These are phyloP conservation scores for Butyriboletus loyo DNA, from an alignment of 768 basidiomycete species.

Conservation along the genomic window DNA sequence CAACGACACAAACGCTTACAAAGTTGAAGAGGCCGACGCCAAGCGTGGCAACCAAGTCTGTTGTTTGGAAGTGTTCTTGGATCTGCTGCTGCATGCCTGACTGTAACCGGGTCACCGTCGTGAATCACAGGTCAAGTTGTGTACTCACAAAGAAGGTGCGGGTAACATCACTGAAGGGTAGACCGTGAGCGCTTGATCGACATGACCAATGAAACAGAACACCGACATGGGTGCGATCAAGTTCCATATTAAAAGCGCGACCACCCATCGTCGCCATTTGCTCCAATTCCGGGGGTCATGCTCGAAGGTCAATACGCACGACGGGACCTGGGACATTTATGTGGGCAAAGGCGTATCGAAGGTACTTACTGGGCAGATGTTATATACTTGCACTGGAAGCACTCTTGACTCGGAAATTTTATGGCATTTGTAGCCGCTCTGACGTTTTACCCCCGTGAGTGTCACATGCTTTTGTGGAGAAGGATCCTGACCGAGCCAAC, in stretches of 20 bases:
- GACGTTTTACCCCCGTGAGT: too few relatives aligned
- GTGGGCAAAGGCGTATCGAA: constrained; percentile 3
- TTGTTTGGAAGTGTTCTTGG: constrained; percentile 20
- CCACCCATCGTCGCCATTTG: constrained; percentile 19
- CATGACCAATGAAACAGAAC: neutral
- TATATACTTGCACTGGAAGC: constrained; percentile 6
- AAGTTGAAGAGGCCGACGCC: constrained; percentile 24
- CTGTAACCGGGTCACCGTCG: constrained; percentile 1
- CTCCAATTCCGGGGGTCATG: constrained; percentile 25
- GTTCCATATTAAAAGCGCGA: constrained; percentile 26
- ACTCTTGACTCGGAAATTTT: neutral
- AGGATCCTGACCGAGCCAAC: too few relatives aligned
- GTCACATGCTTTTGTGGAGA: too few relatives aligned
- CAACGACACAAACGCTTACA: neutral
- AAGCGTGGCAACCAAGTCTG: constrained; percentile 13
- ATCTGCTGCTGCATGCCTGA: constrained; percentile 28
- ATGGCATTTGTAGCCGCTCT: too few relatives aligned
- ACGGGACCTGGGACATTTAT: constrained; percentile 19
- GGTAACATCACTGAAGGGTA: constrained; percentile 17
- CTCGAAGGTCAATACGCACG: constrained; percentile 15
- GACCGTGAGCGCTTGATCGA: constrained; percentile 3
- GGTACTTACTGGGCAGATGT: neutral
- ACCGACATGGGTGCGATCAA: constrained; percentile 26
- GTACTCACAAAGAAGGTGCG: constrained; percentile 25
- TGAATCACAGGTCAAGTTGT: neutral